Conservation (phyloP, 2,329 filamentous ascomycete species). For the Cladorrhinum sp. region DNA sequence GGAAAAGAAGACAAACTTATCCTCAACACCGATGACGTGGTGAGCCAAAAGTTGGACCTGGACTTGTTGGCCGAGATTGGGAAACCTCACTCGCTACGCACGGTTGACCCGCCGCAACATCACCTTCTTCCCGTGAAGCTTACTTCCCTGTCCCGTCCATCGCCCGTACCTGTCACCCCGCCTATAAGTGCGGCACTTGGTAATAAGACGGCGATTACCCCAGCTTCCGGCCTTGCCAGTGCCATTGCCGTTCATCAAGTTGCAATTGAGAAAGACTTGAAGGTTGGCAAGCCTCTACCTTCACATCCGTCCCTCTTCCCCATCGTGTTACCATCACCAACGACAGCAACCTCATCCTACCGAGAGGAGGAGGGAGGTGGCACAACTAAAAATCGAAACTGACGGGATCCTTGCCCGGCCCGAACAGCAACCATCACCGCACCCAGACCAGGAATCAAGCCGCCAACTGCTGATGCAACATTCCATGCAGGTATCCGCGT, state of each 20-base stretch:
- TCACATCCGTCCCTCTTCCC: not conserved
- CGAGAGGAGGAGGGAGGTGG: conserved; percentile 27
- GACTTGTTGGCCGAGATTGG: not conserved
- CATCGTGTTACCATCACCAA: not conserved
- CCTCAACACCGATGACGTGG: conserved; percentile 3
- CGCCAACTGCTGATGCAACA: conserved; percentile 34
- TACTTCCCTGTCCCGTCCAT: conserved; percentile 15
- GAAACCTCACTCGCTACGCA: not conserved
- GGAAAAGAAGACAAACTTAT: not conserved
- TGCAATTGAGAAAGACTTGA: not conserved
- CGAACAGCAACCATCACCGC: conserved; percentile 47
- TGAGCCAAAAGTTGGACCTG: conserved; percentile 2
- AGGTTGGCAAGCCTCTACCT: not conserved
- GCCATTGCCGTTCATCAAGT: not conserved
- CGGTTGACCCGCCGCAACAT: conserved; percentile 11
- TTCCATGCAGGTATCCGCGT: conserved; percentile 39
- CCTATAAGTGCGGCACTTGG: not conserved
- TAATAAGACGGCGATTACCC: not conserved
- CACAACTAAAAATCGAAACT: conserved; percentile 46
- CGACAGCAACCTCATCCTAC: not conserved
- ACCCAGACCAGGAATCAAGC: conserved; percentile 15
- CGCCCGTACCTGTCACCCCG: conserved; percentile 9
- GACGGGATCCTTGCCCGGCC: conserved; percentile 49
- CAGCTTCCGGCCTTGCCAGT: not conserved
- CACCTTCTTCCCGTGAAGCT: conserved; percentile 20